Evolutionary conservation across 1,139 yeast species (phyloP).

Genomic region (Debaryomyces udenii): DNA sequence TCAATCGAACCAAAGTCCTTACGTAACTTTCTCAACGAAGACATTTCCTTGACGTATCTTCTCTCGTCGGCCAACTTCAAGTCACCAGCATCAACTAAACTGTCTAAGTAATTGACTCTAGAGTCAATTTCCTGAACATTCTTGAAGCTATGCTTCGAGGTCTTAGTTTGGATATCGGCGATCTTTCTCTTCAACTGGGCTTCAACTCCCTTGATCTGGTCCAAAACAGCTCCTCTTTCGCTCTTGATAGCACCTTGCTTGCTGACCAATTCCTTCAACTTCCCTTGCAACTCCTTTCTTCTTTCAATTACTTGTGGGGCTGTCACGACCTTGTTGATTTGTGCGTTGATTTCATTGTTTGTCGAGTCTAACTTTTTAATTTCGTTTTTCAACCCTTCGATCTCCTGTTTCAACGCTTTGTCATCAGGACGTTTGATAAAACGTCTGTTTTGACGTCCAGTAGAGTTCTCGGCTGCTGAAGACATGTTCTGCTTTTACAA

Average conservation of each 20-base stretch:
- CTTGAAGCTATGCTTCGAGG: constrained; percentile 72
- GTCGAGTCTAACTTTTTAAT: constrained; percentile 68
- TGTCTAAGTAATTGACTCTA: constrained; percentile 71
- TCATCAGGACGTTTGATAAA: constrained; percentile 80
- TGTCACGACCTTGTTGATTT: constrained; percentile 47
- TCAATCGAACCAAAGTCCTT: constrained; percentile 79
- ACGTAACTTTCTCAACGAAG: constrained; percentile 76
- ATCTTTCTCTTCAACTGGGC: constrained; percentile 74
- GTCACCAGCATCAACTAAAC: constrained; percentile 74
- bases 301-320: constrained; percentile 51
- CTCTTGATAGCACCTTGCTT: constrained; percentile 73
- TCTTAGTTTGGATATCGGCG: constrained; percentile 70
- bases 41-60: constrained; percentile 81
- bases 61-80: constrained; percentile 92
- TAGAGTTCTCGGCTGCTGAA: constrained; percentile 19
- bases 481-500: constrained; percentile 20
- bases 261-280: constrained; percentile 62
- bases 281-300: constrained; percentile 65
- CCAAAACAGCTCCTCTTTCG: constrained; percentile 68
- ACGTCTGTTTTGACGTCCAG: constrained; percentile 30
- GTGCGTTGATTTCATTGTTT: constrained; percentile 43
- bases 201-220: constrained; percentile 75
- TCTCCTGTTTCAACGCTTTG: constrained; percentile 58
- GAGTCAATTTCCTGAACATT: constrained; percentile 77
- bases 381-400: constrained; percentile 64